These are phyloP conservation scores for Colletotrichum brevisporum DNA, from an alignment of 2,329 filamentous ascomycete species.

Conservation along the genomic window DNA sequence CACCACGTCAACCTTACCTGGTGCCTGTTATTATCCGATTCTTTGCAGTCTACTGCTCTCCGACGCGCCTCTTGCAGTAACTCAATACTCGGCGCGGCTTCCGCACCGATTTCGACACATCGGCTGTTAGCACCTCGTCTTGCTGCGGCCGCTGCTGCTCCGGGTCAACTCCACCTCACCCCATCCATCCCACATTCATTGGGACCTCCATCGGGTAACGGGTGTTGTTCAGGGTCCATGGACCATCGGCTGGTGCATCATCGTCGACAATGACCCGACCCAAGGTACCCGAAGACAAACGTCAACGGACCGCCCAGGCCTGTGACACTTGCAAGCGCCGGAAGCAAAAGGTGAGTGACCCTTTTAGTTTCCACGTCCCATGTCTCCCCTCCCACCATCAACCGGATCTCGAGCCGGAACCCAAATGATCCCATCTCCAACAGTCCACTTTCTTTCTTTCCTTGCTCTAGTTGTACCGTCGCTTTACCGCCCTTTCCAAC, in stretches of 20 bases:
- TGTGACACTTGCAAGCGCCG: slow-evolving; percentile 76
- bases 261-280: slow-evolving; percentile 63
- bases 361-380: slow-evolving; percentile 1
- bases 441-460: background rate
- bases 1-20: background rate
- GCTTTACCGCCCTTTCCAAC: slow-evolving; percentile 6
- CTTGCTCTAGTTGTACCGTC: background rate
- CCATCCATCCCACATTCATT: background rate
- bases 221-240: slow-evolving; percentile 28
- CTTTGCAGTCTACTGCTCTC: slow-evolving; percentile 25
- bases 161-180: slow-evolving; percentile 32
- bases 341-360: slow-evolving; percentile 74
- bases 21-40: slow-evolving; percentile 34
- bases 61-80: slow-evolving; percentile 27
- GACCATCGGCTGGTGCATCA: slow-evolving; percentile 39
- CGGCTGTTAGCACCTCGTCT: slow-evolving; percentile 11
- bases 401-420: slow-evolving; percentile 4
- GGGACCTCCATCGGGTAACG: slow-evolving; percentile 40
- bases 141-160: slow-evolving; percentile 25
- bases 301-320: slow-evolving; percentile 74
- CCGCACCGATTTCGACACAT: slow-evolving; percentile 18
- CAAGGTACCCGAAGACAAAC: slow-evolving; percentile 70
- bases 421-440: slow-evolving; percentile 12
- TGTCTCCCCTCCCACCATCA: slow-evolving; percentile 6
- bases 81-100: slow-evolving; percentile 30